These are phyloP conservation scores for Yamadazyma siamensis DNA, from an alignment of 1,139 yeast species.

Conservation along the genomic window DNA sequence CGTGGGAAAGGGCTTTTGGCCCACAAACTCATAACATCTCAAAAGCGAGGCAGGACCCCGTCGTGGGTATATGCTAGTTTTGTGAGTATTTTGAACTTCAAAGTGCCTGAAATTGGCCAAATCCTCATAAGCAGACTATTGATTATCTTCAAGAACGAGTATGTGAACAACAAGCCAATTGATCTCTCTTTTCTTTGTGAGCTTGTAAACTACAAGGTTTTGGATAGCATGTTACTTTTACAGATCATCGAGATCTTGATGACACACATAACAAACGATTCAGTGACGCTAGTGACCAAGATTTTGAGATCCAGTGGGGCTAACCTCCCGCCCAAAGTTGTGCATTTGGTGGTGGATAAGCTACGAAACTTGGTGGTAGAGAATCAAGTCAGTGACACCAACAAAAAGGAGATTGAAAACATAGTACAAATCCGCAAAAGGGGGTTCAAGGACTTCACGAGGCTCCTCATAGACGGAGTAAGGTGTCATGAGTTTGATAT, in stretches of 20 bases:
- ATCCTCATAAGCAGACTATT: constrained; percentile 53
- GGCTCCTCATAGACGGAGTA: constrained; percentile 57
- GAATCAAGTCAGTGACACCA: constrained; percentile 39
- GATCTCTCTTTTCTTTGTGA: constrained; percentile 56
- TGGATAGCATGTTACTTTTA: constrained; percentile 59
- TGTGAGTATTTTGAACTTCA: constrained; percentile 59
- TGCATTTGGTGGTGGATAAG: constrained; percentile 56
- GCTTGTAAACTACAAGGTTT: constrained; percentile 61
- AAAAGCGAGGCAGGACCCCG: constrained; percentile 33
- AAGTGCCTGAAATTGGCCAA: constrained; percentile 69
- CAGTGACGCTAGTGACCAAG: constrained; percentile 22
- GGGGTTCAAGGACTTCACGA: constrained; percentile 44
- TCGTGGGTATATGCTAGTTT: constrained; percentile 58
- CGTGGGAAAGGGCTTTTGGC: constrained; percentile 63
- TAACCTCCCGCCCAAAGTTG: constrained; percentile 22
- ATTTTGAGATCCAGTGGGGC: constrained; percentile 25
- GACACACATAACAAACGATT: constrained; percentile 48
- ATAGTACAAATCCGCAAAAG: constrained; percentile 51
- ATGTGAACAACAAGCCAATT: constrained; percentile 43
- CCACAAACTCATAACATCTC: constrained; percentile 56
- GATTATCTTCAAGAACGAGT: constrained; percentile 57
- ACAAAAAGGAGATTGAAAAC: constrained; percentile 49
- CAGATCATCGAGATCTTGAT: constrained; percentile 64
- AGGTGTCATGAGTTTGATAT: constrained; percentile 58
- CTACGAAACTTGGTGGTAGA: constrained; percentile 61